Percentiles rank a stretch among this genome's conserved stretches.
These are phyloP conservation scores for Carex scoparia DNA, from an alignment of 176 grass and related monocot genomes.

Conservation along the genomic window DNA sequence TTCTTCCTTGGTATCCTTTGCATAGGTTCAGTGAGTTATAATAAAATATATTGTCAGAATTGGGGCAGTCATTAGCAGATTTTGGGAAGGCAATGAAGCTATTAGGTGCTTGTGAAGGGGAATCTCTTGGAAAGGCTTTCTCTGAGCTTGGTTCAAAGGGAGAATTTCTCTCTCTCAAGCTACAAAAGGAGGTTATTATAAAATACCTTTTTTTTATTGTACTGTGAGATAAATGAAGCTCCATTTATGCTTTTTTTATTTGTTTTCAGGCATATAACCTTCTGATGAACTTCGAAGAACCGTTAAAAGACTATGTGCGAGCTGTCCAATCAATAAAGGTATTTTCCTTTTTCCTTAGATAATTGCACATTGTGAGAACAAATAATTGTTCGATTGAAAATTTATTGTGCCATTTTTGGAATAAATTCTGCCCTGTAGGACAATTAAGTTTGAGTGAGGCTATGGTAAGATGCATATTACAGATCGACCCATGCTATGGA, in stretches of 20 bases:
- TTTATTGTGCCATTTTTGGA: background rate
- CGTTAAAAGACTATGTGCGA: constrained; percentile 93
- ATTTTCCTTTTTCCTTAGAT: background rate
- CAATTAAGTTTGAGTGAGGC: background rate
- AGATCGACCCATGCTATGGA: too few relatives aligned
- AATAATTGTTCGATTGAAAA: background rate
- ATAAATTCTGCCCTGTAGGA: background rate
- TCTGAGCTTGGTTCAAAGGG: constrained; percentile 92
- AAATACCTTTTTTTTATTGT: constrained; percentile 11
- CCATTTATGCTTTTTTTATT: constrained; percentile 27
- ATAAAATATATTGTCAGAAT: constrained; percentile 42
- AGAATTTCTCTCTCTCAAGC: constrained; percentile 84
- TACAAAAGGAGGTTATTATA: constrained; percentile 78
- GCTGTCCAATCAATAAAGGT: constrained; percentile 96
- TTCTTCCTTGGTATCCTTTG: constrained; percentile 14
- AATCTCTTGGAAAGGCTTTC: constrained; percentile 83
- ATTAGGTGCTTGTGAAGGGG: constrained; percentile 87
- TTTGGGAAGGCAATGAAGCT: constrained; percentile 96
- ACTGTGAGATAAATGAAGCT: constrained; percentile 19
- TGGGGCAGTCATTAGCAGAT: constrained; percentile 86
- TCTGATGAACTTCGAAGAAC: constrained; percentile 93
- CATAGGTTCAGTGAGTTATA: constrained; percentile 25
- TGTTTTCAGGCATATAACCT: constrained; percentile 80
- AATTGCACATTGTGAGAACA: background rate
- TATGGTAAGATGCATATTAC: too few relatives aligned